These are phyloP conservation scores for Leccinum disarticulatum DNA, from an alignment of 768 basidiomycete species.

Conservation along the genomic window DNA sequence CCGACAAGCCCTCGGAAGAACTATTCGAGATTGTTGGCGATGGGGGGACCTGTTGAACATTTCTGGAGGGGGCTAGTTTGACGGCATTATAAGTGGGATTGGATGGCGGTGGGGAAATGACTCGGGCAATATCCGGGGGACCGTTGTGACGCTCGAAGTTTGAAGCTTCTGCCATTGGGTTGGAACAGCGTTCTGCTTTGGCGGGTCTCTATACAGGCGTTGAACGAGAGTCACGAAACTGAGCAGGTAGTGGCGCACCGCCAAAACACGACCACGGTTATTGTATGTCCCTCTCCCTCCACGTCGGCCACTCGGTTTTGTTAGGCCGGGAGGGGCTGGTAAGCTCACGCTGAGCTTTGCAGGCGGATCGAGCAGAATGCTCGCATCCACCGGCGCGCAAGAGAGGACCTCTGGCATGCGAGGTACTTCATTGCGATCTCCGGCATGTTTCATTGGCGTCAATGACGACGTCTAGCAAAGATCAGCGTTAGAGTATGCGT, in stretches of 20 bases:
- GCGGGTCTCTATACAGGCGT: slow-evolving; percentile 5
- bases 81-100: slow-evolving; percentile 1
- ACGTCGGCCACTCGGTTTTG: slow-evolving; percentile 2
- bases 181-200: not conserved
- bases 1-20: slow-evolving; percentile 22
- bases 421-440: not conserved
- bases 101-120: slow-evolving; percentile 8
- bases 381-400: not conserved
- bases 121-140: not conserved
- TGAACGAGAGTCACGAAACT: not conserved
- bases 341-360: not conserved
- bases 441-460: slow-evolving; percentile 1
- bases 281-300: not conserved
- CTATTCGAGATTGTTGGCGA: slow-evolving; percentile 14
- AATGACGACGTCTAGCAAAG: slow-evolving; percentile 3
- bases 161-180: not conserved
- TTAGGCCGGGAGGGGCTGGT: slow-evolving; percentile 13
- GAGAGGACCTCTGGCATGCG: slow-evolving; percentile 1
- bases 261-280: not conserved
- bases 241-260: slow-evolving; percentile 5
- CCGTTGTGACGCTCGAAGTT: slow-evolving; percentile 10
- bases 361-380: not conserved
- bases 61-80: slow-evolving; percentile 6
- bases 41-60: not conserved
- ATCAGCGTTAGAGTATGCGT: slow-evolving; percentile 1